These are phyloP conservation scores for Talaromyces nanjingensis DNA, from an alignment of 495 filamentous ascomycete species.

Conservation along the genomic window DNA sequence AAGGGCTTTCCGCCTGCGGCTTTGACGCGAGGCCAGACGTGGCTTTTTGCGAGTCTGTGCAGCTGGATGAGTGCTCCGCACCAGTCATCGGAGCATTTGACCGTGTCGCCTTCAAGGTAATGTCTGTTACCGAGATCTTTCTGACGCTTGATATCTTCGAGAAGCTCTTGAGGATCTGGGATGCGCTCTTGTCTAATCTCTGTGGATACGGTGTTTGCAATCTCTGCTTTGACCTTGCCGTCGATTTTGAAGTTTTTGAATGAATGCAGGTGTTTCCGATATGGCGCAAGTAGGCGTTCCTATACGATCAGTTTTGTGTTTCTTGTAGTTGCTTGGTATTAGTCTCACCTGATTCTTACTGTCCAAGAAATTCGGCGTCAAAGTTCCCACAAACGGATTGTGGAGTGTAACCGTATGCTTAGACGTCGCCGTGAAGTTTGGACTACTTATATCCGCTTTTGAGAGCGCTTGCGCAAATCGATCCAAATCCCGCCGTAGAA, in stretches of 20 bases:
- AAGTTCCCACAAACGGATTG: neutral
- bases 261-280: neutral
- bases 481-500: neutral
- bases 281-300: neutral
- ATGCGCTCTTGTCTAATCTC: neutral
- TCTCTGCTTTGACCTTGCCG: neutral
- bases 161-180: neutral
- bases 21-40: neutral
- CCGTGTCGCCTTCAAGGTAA: neutral
- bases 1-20: neutral
- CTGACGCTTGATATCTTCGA: neutral
- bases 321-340: neutral
- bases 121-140: neutral
- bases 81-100: neutral
- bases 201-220: neutral
- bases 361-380: neutral
- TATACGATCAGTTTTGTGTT: neutral
- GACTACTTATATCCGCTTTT: neutral
- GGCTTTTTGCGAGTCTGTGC: neutral
- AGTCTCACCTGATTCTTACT: neutral
- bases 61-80: neutral
- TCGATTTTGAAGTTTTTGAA: neutral
- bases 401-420: neutral
- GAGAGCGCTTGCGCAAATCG: neutral
- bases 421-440: too few species aligned